A percentile compares a stretch with the other conserved stretches of the same genome.
phyloP scores from a whole-genome alignment of 2,329 filamentous ascomycete genomes.

The Triangularia verruculosa region DNA sequence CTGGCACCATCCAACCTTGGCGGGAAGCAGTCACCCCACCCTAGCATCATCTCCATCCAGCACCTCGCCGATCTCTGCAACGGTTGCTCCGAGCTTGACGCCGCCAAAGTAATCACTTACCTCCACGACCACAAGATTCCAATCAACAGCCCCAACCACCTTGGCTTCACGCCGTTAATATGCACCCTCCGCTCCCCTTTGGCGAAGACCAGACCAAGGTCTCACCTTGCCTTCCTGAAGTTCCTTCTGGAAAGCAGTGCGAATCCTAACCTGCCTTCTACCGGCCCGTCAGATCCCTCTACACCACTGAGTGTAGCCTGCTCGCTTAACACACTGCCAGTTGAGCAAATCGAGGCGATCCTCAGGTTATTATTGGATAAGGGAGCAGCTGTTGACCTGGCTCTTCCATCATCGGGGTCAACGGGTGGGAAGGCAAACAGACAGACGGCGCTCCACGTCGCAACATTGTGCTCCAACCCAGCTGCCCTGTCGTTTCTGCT shows the following conservation, averaged over 20 bases:
- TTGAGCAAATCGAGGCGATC: neutral
- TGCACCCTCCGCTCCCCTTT: slow-evolving; percentile 15
- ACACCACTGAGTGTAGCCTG: slow-evolving; percentile 16
- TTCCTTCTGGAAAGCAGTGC: slow-evolving; percentile 26
- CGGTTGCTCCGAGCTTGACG: slow-evolving; percentile 23
- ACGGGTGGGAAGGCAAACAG: neutral
- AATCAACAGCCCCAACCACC: slow-evolving; percentile 21
- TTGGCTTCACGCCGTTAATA: slow-evolving; percentile 22
- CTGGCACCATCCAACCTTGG: slow-evolving; percentile 5
- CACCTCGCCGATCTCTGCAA: slow-evolving; percentile 24
- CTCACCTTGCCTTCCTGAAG: slow-evolving; percentile 22
- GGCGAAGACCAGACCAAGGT: neutral
- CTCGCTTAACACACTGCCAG: neutral
- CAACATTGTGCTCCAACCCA: slow-evolving; percentile 15
- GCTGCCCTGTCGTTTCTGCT: slow-evolving; percentile 19
- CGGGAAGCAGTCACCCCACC: neutral
- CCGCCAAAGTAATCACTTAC: slow-evolving; percentile 19
- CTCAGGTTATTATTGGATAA: slow-evolving; percentile 18
- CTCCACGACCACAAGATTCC: slow-evolving; percentile 15
- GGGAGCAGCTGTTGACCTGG: slow-evolving; percentile 17
- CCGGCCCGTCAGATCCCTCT: neutral
- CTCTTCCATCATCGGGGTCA: neutral
- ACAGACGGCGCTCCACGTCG: slow-evolving; percentile 25
- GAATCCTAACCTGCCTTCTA: slow-evolving; percentile 16
- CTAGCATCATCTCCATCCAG: neutral